Evolutionary conservation across 345 rosid species (phyloP).

Genomic region (Eucalyptus albens): DNA sequence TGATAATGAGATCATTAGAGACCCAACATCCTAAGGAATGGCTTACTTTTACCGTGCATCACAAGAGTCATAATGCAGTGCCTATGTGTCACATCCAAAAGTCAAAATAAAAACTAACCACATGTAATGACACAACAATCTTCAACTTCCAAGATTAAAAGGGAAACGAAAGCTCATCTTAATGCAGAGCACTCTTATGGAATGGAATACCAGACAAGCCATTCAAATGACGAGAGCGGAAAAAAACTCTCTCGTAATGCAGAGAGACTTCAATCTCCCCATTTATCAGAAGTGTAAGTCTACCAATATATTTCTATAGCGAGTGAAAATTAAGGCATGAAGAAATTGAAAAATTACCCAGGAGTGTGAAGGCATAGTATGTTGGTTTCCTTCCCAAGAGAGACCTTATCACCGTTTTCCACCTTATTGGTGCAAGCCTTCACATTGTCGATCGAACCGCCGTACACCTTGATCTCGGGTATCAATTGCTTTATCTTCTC

Average conservation of each 20-base stretch:
- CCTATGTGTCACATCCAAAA: not conserved
- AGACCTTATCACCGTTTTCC: slow-evolving; percentile 60
- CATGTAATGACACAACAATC: too few relatives aligned
- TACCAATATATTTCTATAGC: not conserved
- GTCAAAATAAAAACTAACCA: not conserved
- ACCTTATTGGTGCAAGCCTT: slow-evolving; percentile 61
- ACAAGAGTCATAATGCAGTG: not conserved
- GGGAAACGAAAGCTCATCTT: not conserved
- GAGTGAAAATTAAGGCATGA: not conserved
- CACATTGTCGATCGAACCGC: slow-evolving; percentile 82
- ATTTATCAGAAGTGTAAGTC: not conserved
- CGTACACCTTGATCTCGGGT: slow-evolving; percentile 73
- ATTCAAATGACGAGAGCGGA: not conserved
- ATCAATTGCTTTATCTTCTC: slow-evolving; percentile 60
- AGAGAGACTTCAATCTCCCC: not conserved
- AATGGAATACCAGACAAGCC: not conserved
- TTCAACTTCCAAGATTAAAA: not conserved
- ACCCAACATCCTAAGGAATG: not conserved
- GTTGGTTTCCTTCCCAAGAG: slow-evolving; percentile 36
- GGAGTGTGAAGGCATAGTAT: slow-evolving; percentile 83
- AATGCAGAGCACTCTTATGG: not conserved
- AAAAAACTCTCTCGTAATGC: not conserved
- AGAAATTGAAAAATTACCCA: slow-evolving; percentile 27
- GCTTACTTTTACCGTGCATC: not conserved
- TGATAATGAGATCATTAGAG: not conserved